A percentile compares a stretch with the other conserved stretches of the same genome.
Evolutionary conservation across 2,329 filamentous ascomycete genomes (phyloP).

Genomic region (Biscogniauxia sp.): DNA sequence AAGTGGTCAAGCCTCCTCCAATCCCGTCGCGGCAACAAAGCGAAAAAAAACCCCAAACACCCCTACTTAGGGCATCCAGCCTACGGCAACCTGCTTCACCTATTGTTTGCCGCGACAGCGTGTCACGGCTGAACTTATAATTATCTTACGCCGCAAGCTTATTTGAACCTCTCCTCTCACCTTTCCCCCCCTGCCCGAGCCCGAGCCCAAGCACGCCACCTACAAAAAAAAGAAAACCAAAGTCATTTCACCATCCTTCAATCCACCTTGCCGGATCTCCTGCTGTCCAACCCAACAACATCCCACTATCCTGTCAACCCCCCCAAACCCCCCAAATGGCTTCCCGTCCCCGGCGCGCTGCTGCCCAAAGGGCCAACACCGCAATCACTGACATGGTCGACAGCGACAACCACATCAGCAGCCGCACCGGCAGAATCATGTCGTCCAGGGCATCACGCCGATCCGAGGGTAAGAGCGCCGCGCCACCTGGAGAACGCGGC

Average conservation of each 20-base stretch:
- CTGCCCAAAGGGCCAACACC: conserved; percentile 43
- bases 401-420: conserved; percentile 41
- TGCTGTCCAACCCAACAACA: not conserved
- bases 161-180: conserved; percentile 24
- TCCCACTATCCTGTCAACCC: not conserved
- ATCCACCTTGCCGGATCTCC: not conserved
- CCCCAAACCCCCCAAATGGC: no score
- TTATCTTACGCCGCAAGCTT: conserved; percentile 25
- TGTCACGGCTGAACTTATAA: conserved; percentile 20
- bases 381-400: conserved; percentile 52
- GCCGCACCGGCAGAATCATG: conserved; percentile 43
- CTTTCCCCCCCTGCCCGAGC: conserved; percentile 11
- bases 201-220: conserved; percentile 24
- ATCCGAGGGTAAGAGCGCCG: conserved; percentile 45
- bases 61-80: conserved; percentile 16
- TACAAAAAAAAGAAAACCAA: conserved; percentile 7
- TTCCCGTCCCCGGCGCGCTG: conserved; percentile 40
- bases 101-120: conserved; percentile 25
- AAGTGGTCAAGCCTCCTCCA: conserved; percentile 30
- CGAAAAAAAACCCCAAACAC: conserved; percentile 11
- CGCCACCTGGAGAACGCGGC: conserved; percentile 42
- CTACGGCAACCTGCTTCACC: conserved; percentile 21
- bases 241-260: conserved; percentile 11
- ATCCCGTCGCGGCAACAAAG: conserved; percentile 24
- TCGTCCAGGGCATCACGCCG: conserved; percentile 48